These are phyloP conservation scores for Coniochaeta ligniaria DNA, from an alignment of 2,329 filamentous ascomycete species.

Conservation along the genomic window DNA sequence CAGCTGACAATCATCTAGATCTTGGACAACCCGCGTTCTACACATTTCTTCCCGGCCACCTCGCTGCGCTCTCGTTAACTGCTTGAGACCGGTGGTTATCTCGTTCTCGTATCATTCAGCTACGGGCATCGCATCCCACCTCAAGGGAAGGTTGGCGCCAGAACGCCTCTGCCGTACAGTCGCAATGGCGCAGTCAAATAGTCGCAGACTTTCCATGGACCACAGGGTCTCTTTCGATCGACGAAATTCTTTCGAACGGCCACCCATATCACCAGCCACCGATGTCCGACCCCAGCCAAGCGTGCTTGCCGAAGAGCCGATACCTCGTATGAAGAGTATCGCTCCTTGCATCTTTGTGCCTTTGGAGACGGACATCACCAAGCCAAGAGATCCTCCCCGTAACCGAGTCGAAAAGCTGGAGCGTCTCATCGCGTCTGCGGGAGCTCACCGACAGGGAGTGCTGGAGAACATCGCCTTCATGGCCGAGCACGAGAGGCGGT, in stretches of 20 bases:
- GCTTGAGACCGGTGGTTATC: background rate
- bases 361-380: slow-evolving; percentile 20
- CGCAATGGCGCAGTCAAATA: background rate
- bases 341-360: slow-evolving; percentile 26
- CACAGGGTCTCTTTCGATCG: background rate
- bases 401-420: slow-evolving; percentile 20
- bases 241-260: background rate
- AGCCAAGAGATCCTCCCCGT: slow-evolving; percentile 15
- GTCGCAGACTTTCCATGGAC: background rate
- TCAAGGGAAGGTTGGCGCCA: background rate
- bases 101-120: background rate
- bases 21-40: background rate
- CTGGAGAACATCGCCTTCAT: slow-evolving; percentile 23
- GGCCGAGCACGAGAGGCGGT: slow-evolving; percentile 24
- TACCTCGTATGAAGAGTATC: slow-evolving; percentile 19
- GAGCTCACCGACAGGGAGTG: slow-evolving; percentile 20
- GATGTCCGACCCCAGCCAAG: background rate
- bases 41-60: background rate
- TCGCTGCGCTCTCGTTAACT: background rate
- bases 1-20: background rate
- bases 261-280: background rate
- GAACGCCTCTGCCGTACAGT: background rate
- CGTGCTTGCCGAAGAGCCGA: slow-evolving; percentile 8
- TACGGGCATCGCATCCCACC: background rate
- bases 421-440: slow-evolving; percentile 20